Conservation (phyloP, 2,329 filamentous ascomycete genomes). For the Fusarium poae region DNA sequence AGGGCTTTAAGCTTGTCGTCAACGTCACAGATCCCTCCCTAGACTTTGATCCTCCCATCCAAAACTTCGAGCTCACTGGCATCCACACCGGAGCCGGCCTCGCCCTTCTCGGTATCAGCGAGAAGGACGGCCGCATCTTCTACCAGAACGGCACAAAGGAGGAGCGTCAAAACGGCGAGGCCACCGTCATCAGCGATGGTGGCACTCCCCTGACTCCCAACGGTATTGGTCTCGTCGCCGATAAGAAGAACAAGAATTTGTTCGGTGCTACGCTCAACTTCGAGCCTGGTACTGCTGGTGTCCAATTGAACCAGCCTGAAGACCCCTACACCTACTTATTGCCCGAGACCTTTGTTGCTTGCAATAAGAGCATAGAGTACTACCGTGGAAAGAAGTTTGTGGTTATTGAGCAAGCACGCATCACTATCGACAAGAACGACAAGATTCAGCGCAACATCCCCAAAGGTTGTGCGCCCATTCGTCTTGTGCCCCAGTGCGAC, state of each 20-base stretch:
- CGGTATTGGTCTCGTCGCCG: constrained; percentile 52
- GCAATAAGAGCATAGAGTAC: constrained; percentile 58
- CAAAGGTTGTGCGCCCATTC: constrained; percentile 58
- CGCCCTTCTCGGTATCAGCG: constrained; percentile 55
- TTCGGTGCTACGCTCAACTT: constrained; percentile 49
- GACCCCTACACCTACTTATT: constrained; percentile 48
- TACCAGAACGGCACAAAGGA: constrained; percentile 63
- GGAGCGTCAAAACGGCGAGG: constrained; percentile 50
- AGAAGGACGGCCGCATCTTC: constrained; percentile 54
- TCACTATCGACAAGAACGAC: constrained; percentile 41
- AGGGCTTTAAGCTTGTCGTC: constrained; percentile 59
- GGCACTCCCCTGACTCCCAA: constrained; percentile 56
- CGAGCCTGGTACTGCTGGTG: constrained; percentile 54
- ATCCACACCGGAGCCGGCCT: constrained; percentile 60
- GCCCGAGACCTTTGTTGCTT: constrained; percentile 58
- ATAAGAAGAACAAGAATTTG: constrained; percentile 53
- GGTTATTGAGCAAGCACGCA: constrained; percentile 56
- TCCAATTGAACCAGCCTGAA: constrained; percentile 49
- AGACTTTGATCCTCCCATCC: constrained; percentile 58
- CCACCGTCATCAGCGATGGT: constrained; percentile 57
- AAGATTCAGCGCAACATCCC: constrained; percentile 46
- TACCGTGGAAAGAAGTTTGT: constrained; percentile 55
- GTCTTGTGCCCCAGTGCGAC: constrained; percentile 60
- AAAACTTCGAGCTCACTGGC: constrained; percentile 56
- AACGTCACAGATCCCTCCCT: constrained; percentile 58